Percentiles rank a stretch among this genome's conserved stretches.
Evolutionary conservation across 345 rosid species (phyloP).

Genomic region (Mallotus nudiflorus): DNA sequence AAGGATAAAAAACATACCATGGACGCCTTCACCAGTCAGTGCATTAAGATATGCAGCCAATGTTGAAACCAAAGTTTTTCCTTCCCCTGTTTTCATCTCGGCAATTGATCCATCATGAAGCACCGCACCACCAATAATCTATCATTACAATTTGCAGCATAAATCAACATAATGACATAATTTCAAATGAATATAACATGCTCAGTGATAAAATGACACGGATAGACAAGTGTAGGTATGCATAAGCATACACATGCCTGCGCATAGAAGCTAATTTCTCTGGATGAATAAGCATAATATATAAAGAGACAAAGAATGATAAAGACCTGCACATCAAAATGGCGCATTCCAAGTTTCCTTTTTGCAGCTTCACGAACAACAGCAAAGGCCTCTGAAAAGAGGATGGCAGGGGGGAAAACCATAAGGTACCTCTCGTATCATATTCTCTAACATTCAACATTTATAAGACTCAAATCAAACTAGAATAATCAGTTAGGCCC

Average conservation of each 20-base stretch:
- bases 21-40: constrained; percentile 87
- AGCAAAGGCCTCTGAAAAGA: constrained; percentile 71
- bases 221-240: not conserved
- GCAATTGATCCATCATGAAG: constrained; percentile 98
- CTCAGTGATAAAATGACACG: not conserved
- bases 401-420: no score
- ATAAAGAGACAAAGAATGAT: constrained; percentile 4
- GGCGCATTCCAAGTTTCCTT: constrained; percentile 98
- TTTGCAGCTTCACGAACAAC: constrained; percentile 97
- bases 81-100: constrained; percentile 98
- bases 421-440: not conserved
- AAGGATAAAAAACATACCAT: constrained; percentile 59
- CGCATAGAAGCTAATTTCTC: not conserved
- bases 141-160: constrained; percentile 27
- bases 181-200: constrained; percentile 8
- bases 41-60: constrained; percentile 96
- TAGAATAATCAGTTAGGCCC: constrained; percentile 21
- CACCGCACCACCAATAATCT: constrained; percentile 97
- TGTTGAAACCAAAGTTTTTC: constrained; percentile 95
- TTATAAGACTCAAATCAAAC: not conserved
- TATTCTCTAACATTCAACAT: not conserved
- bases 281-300: not conserved
- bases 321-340: constrained; percentile 94
- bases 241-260: not conserved
- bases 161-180: constrained; percentile 16